phyloP scores from a whole-genome alignment of 352 stramenopile genomes.

The Halophytophthora polymorphica region DNA sequence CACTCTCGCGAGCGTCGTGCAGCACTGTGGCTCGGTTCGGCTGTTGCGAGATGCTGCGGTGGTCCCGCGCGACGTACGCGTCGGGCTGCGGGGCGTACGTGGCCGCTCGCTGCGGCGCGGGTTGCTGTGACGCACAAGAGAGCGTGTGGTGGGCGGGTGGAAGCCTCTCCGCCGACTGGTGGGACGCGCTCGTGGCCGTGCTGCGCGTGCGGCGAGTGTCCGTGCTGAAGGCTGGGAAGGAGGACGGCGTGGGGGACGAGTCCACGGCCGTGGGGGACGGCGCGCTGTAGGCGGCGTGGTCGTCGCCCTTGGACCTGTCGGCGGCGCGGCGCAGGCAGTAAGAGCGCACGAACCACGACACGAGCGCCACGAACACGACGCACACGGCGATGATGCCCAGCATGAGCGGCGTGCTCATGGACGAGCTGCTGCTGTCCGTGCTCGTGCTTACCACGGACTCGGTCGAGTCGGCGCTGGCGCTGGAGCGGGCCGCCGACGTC shows the following conservation, averaged over 20 bases:
- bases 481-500: not conserved
- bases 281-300: conserved; percentile 8
- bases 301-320: conserved; percentile 12
- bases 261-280: conserved; percentile 21
- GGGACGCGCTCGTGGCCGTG: conserved; percentile 10
- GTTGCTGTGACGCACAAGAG: too few relatives aligned
- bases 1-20: too few relatives aligned
- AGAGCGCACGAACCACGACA: conserved; percentile 24
- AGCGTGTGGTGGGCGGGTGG: too few relatives aligned
- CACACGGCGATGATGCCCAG: conserved; percentile 26
- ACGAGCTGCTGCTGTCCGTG: not conserved
- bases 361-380: conserved; percentile 27
- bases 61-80: too few relatives aligned
- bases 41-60: too few relatives aligned
- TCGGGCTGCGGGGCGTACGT: too few relatives aligned
- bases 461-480: conserved; percentile 2
- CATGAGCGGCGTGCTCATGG: conserved; percentile 22
- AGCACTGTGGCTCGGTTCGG: too few relatives aligned
- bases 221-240: conserved; percentile 27
- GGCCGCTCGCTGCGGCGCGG: too few relatives aligned
- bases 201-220: conserved; percentile 12
- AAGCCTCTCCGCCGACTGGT: not conserved
- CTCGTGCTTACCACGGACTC: conserved; percentile 19
- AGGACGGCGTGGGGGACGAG: conserved; percentile 18
- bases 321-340: conserved; percentile 21